phyloP scores from a whole-genome alignment of 352 stramenopile species.

The Pythium rhizo-oryzae region DNA sequence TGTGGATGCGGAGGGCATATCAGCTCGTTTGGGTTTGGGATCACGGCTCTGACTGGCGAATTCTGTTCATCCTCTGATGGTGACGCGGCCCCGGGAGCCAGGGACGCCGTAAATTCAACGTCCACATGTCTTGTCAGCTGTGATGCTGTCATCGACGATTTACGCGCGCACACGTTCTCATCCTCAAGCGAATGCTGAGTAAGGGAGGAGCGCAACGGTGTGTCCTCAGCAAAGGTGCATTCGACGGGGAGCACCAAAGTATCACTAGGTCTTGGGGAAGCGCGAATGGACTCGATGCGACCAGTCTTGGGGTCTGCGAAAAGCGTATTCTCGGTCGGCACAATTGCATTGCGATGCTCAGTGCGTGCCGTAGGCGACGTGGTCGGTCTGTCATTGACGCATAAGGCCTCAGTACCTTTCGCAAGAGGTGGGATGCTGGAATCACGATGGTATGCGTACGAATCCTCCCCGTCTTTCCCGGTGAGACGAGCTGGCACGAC shows the following conservation, averaged over 20 bases:
- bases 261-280: background rate
- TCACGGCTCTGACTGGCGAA: too few species aligned
- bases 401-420: too few species aligned
- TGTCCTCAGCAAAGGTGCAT: background rate
- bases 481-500: background rate
- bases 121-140: too few species aligned
- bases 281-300: conserved; percentile 3
- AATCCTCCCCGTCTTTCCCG: background rate
- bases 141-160: too few species aligned
- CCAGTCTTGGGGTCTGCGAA: conserved; percentile 7
- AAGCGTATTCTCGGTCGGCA: conserved; percentile 20
- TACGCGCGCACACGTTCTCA: background rate
- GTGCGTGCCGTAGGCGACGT: background rate
- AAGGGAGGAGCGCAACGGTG: background rate
- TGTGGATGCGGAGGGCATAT: too few species aligned
- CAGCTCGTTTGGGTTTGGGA: too few species aligned
- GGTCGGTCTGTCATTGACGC: too few species aligned
- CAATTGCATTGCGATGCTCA: conserved; percentile 1
- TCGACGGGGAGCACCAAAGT: conserved; percentile 4
- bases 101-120: too few species aligned
- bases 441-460: background rate
- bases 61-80: too few species aligned
- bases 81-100: too few species aligned
- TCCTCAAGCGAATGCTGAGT: too few species aligned
- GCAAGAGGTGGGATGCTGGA: background rate